Evolutionary conservation across 306 rosid genomes (phyloP).

Genomic region (Malus sieversii): DNA sequence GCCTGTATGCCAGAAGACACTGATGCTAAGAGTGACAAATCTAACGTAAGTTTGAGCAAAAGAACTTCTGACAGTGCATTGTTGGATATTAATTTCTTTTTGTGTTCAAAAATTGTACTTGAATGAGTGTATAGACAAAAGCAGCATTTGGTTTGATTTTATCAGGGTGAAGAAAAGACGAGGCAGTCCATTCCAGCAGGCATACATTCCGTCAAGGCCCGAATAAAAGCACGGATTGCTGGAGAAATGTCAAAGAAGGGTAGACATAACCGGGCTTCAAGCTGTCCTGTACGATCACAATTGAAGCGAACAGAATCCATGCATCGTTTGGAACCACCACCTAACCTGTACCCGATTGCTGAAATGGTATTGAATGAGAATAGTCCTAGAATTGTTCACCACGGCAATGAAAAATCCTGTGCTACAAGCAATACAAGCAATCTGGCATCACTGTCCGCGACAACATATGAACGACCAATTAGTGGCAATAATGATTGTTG

Average conservation of each 20-base stretch:
- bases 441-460: slow-evolving; percentile 10
- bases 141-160: slow-evolving; percentile 14
- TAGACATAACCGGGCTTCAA: slow-evolving; percentile 44
- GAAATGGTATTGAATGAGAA: slow-evolving; percentile 17
- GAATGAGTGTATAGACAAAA: neutral
- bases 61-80: neutral
- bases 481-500: slow-evolving; percentile 3
- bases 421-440: slow-evolving; percentile 19
- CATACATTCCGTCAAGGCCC: slow-evolving; percentile 38
- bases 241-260: slow-evolving; percentile 42
- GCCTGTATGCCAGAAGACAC: neutral
- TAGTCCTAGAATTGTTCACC: slow-evolving; percentile 18
- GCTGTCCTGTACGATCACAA: slow-evolving; percentile 36
- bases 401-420: slow-evolving; percentile 17
- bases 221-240: slow-evolving; percentile 35
- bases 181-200: slow-evolving; percentile 13
- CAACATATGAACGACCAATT: slow-evolving; percentile 18
- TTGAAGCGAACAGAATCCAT: slow-evolving; percentile 15
- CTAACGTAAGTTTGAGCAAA: slow-evolving; percentile 31
- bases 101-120: neutral
- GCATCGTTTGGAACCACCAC: slow-evolving; percentile 23
- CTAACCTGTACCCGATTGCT: slow-evolving; percentile 26
- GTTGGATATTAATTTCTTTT: neutral
- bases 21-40: slow-evolving; percentile 1
- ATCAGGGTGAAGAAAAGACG: slow-evolving; percentile 34